Evolutionary conservation across 208 protist species (phyloP), one percentile per base, ranked within the genome.

Genomic region (Porcisia hertigi): DNA sequence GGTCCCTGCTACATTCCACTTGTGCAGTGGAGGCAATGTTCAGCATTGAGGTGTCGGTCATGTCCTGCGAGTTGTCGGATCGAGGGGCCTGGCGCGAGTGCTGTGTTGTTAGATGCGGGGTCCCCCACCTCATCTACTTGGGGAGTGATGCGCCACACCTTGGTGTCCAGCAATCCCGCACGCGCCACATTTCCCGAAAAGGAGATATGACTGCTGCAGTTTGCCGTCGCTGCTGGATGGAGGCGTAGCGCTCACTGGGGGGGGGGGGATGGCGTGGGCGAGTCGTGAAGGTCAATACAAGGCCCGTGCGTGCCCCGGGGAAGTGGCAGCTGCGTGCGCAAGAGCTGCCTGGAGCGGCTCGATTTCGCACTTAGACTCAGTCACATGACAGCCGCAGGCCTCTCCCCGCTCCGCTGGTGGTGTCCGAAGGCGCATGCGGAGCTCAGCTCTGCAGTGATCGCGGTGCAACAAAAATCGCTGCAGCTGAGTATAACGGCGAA

Each of bases 401-500:
- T 52, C 39, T 52, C 41, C 73, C 43, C 79, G 69, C 4, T 71
- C 74, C 0, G 60, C 65, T 4, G 52, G 69, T 47, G 79, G 8
- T 3, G 55, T 14, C 20, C 63, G 58, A 39, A 86, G 59, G 3
- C 77, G 72, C 69, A 71, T 59, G 16, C 73, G 59, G 63, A 82
- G 69, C 81, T 82, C 81, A 11, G 4, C 4, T 6, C 75, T 25
- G 67, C 58, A 62, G 60, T 79, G 55, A 23, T 71, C 75, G 1
- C 67, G 76, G 65, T 71, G 49, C 30, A 1, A 30, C 12, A 75
- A 64, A 20, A 76, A 62, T 77, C 79, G 71, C 52, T 82, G 57
- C 0, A 82, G 70, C 58, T 60, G 54, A 34, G 82, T 79, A 57
- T 77, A 75, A 23, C 74, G 70, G 14, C 77, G 77, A 36, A 76